Evolutionary conservation across 345 rosid genomes (phyloP).

Genomic region (Camelina laxa): DNA sequence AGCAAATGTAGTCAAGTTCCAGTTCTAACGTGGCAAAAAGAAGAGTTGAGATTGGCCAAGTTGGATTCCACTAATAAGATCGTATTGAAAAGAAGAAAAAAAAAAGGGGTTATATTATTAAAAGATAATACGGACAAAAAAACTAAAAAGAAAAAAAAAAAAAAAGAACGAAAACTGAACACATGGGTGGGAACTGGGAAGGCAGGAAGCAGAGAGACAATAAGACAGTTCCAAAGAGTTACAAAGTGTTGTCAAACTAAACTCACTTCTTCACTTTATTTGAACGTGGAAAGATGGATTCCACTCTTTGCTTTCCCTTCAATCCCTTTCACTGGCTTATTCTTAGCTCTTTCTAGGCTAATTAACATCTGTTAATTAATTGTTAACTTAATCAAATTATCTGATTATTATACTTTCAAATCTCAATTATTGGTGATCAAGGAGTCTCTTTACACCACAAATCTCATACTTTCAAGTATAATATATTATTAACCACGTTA

Average conservation of each 20-base stretch:
- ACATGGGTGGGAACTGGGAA: conserved; percentile 28
- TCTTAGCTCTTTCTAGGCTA: conserved; percentile 21
- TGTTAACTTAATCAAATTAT: conserved; percentile 12
- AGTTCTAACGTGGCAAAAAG: conserved; percentile 7
- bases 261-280: conserved; percentile 40
- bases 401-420: conserved; percentile 11
- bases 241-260: conserved; percentile 42
- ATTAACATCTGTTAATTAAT: background rate
- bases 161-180: conserved; percentile 30
- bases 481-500: conserved; percentile 31
- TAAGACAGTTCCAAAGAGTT: conserved; percentile 40
- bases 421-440: conserved; percentile 38
- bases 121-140: conserved; percentile 26
- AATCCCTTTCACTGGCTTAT: conserved; percentile 32
- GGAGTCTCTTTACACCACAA: conserved; percentile 36
- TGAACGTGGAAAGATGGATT: conserved; percentile 42
- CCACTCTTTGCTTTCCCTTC: conserved; percentile 39
- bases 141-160: background rate
- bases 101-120: conserved; percentile 5
- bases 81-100: background rate
- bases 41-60: conserved; percentile 34
- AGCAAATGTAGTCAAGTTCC: background rate
- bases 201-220: conserved; percentile 35
- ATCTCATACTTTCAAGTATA: conserved; percentile 1
- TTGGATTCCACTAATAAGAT: conserved; percentile 38